These are phyloP conservation scores for Hortiboletus flavorubellus DNA, from an alignment of 768 basidiomycete genomes.

Conservation along the genomic window DNA sequence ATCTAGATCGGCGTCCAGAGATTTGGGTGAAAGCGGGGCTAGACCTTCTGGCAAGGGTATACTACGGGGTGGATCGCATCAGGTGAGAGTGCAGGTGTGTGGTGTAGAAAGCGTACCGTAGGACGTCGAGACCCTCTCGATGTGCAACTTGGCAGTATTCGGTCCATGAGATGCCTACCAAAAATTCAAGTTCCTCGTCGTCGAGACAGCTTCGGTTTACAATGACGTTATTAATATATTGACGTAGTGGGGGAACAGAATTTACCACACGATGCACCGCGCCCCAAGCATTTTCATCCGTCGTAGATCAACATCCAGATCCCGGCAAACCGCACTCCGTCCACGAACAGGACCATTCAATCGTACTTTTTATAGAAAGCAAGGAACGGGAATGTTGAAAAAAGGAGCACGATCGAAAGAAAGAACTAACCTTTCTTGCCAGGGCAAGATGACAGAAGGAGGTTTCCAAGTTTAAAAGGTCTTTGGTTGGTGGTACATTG, in stretches of 20 bases:
- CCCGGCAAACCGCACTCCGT: constrained; percentile 77
- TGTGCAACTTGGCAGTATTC: constrained; percentile 67
- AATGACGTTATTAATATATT: background rate
- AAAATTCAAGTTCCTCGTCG: constrained; percentile 74
- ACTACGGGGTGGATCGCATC: constrained; percentile 36
- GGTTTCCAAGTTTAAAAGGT: constrained; percentile 64
- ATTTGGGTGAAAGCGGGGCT: constrained; percentile 56
- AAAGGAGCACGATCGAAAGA: background rate
- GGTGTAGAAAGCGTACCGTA: constrained; percentile 49
- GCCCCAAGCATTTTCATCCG: constrained; percentile 75
- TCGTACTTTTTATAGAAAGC: constrained; percentile 46
- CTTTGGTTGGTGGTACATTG: constrained; percentile 11
- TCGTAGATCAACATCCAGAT: constrained; percentile 70
- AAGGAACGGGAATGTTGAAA: background rate
- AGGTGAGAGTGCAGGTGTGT: background rate
- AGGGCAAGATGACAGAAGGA: constrained; percentile 87
- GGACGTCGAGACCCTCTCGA: constrained; percentile 68
- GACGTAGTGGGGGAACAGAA: background rate
- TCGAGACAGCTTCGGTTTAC: constrained; percentile 65
- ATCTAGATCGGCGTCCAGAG: constrained; percentile 63
- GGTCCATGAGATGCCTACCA: constrained; percentile 78
- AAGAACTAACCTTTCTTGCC: constrained; percentile 76
- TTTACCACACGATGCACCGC: constrained; percentile 77
- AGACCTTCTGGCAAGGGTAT: constrained; percentile 91
- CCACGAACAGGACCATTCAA: constrained; percentile 74